Evolutionary conservation across 176 grass and related monocot species (phyloP).

Genomic region (Triticum timopheevii): DNA sequence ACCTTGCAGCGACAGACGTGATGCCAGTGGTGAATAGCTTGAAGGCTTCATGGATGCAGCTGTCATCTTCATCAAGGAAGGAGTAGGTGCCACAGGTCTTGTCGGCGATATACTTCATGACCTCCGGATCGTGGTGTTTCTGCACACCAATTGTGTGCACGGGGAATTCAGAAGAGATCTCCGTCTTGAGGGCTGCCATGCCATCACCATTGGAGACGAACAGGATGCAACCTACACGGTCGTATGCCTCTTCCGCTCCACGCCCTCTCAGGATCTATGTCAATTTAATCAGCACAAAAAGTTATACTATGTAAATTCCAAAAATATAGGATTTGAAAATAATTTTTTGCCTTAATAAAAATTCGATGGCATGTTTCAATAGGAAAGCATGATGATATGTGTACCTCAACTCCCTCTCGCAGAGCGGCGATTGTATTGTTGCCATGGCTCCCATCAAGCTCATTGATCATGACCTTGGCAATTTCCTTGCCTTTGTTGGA

Average conservation of each 20-base stretch:
- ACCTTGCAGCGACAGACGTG: constrained; percentile 27
- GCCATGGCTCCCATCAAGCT: not conserved
- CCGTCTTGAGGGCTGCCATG: not conserved
- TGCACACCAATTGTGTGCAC: not conserved
- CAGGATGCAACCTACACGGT: not conserved
- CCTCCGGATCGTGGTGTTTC: not conserved
- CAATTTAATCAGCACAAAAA: not conserved
- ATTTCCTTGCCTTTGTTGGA: not conserved
- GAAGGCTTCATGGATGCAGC: constrained; percentile 25
- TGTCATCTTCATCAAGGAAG: not conserved
- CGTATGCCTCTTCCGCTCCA: not conserved
- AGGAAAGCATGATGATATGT: no score
- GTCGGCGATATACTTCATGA: not conserved
- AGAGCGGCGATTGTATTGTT: not conserved
- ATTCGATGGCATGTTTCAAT: no score
- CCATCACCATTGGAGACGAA: not conserved
- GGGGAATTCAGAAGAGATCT: not conserved
- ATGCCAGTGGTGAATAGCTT: constrained; percentile 36
- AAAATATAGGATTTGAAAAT: not conserved
- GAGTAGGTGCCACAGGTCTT: constrained; percentile 26
- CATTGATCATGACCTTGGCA: not conserved
- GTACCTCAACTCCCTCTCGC: not conserved
- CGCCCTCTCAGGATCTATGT: not conserved
- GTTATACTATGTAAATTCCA: no score
- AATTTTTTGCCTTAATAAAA: no score